A percentile compares a stretch with the other conserved stretches of the same genome.
phyloP scores from a whole-genome alignment of 345 rosid species.

The Melaleuca alternifolia region DNA sequence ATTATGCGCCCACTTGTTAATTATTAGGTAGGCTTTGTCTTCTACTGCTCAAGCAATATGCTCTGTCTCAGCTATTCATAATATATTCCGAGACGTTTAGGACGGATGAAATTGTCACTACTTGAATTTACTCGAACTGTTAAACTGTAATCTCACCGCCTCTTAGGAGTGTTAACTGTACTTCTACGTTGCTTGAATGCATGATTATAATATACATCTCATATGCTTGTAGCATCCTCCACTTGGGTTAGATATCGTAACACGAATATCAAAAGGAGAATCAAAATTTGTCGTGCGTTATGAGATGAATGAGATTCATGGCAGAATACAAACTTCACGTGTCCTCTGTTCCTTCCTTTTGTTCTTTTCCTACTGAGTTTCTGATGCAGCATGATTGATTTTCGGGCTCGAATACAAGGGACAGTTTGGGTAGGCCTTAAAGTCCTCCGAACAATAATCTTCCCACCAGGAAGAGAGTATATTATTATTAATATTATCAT shows the following conservation, averaged over 20 bases:
- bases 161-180: background rate
- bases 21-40: background rate
- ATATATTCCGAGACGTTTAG: background rate
- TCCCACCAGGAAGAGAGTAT: background rate
- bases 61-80: background rate
- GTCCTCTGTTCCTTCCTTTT: background rate
- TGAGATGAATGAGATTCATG: background rate
- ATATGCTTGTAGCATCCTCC: background rate
- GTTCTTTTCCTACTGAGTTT: background rate
- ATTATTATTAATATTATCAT: too few relatives aligned
- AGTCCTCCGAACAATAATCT: background rate
- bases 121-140: background rate
- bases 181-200: background rate
- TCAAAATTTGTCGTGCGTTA: background rate
- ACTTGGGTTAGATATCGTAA: background rate
- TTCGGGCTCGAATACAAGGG: background rate
- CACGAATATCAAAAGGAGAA: background rate
- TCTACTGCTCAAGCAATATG: background rate
- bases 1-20: background rate
- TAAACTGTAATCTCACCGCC: background rate
- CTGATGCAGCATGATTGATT: background rate
- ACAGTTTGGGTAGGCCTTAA: background rate
- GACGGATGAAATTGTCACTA: background rate
- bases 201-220: background rate
- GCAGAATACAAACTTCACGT: background rate